Evolutionary conservation across 331 rosid species (phyloP), one percentile per base, ranked within the genome.

Genomic region (Spiraea crenata): DNA sequence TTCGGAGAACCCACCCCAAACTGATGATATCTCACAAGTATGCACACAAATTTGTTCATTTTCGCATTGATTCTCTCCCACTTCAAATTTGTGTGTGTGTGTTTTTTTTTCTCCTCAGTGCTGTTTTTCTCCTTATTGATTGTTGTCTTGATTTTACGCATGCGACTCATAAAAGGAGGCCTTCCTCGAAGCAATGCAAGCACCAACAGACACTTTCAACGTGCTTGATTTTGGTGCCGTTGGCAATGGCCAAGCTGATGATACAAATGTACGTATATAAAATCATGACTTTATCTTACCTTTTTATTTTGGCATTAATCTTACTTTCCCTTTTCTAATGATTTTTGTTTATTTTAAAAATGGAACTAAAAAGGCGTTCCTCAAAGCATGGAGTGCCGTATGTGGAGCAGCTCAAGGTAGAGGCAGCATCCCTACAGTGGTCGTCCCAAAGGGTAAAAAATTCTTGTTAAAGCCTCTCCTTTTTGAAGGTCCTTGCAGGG

Each of bases 401-500:
- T 90, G 96, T 60, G 37, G 38, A 48, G 47, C 84, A 71, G 69
- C 42, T 31, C 0, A 64, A 16, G 84, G 2, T 25, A 25, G 31
- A 25, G 1, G 31, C 31, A 2, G 74, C 15, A 63, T 1, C 31
- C 70, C 89, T 57, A 83, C 85, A 3, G 40, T 87, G 7, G 0
- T 57, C 20, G 54, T 80, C 67, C 92, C 91, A 0, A 6, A 31
- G 4, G 81, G 76, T 12, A 82, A 77, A 66, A 72, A 6, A 7
- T 89, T 85, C 64, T 0, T 78, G 82, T 47, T 85, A 69, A 84
- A 74, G 9, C 83, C 89, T 31, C 8, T 81, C 19, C 1, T 0
- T 5, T 87, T 89, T 5, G 0, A 44, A 1, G 92, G 96, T 39
- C 92, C 90, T 69, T 89, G 96, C 80, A 83, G 45, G 10, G 4